Evolutionary conservation across 495 filamentous ascomycete species (phyloP), one percentile per base, ranked within the genome.

Genomic region (Aspergillus incahuasiensis): DNA sequence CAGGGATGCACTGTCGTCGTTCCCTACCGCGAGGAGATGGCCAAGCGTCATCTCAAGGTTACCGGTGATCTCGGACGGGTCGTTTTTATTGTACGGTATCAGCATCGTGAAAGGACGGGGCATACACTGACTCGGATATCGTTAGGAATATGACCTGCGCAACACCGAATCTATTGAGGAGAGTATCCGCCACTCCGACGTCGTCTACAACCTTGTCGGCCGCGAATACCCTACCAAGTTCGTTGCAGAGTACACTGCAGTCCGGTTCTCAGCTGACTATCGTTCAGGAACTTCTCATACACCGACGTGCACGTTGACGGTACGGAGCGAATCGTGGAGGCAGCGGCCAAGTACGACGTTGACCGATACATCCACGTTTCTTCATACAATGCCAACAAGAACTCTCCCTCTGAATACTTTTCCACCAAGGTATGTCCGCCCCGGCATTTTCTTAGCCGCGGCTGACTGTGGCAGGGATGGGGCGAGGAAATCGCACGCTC

Each of bases 361-460:
- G 94, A 99, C 74, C 86, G 94, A 42, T 99, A 87, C 79, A 89
- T 99, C 59, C 94, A 99, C 62, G 87, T 99, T 63, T 97, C 95
- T 35, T 95, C 90, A 35, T 91, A 92, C 79, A 96, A 94, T 67
- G 95, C 91, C 47, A 78, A 90, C 69, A 80, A 81, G 25, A 77
- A 88, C 56, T 96, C 91, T 30, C 74, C 85, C 2, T 92, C 90
- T 28, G 86, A 92, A 64, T 97, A 86, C 81, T 96, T 86, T 68
- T 76, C 86, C 21, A 95, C 92, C 59, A 98, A 98, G 84, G 88
- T 90, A 58, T 41, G 69, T 63, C 12, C 4, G 21, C 13, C 1
- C 13, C 48, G 35, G 18, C 39, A 11, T 3, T 6, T 5, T 16
- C 16, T 24, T 4, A 18, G 18, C 12, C 13, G 18, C 40, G 25